A percentile compares a stretch with the other conserved stretches of the same genome.
Conservation (phyloP, 108 stramenopile species). For the Mayamaea pseudoterrestris region DNA sequence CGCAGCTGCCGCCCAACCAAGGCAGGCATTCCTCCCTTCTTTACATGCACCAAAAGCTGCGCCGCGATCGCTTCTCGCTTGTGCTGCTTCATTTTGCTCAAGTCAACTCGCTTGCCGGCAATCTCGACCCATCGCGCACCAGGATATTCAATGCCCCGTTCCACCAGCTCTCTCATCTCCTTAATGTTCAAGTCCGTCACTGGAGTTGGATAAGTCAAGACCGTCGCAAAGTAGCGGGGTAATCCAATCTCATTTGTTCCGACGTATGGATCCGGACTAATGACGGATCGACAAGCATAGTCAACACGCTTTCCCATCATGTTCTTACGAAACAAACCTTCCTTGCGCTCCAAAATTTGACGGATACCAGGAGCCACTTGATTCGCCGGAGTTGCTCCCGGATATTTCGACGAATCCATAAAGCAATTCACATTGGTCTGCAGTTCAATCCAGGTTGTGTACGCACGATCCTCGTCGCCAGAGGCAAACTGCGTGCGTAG, state of each 20-base stretch:
- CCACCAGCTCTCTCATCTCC: slow-evolving; percentile 79
- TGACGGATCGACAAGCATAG: slow-evolving; percentile 93
- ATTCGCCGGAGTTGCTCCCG: slow-evolving; percentile 29
- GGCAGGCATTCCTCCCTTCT: slow-evolving; percentile 48
- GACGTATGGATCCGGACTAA: slow-evolving; percentile 95
- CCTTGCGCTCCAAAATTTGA: slow-evolving; percentile 96
- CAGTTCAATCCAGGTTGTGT: slow-evolving; percentile 86
- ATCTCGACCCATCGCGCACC: slow-evolving; percentile 94
- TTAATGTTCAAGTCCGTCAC: slow-evolving; percentile 90
- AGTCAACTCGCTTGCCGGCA: slow-evolving; percentile 70
- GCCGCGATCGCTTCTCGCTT: slow-evolving; percentile 81
- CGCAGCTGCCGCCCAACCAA: slow-evolving; percentile 93
- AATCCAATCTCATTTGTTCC: slow-evolving; percentile 98
- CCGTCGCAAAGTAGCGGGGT: slow-evolving; percentile 91
- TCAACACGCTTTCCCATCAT: slow-evolving; percentile 99
- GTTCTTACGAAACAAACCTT: slow-evolving; percentile 97
- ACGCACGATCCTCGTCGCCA: slow-evolving; percentile 30
- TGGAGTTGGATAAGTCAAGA: slow-evolving; percentile 88
- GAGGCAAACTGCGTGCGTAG: slow-evolving; percentile 44
- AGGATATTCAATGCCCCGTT: slow-evolving; percentile 87
- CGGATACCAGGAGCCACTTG: slow-evolving; percentile 67
- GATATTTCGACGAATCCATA: slow-evolving; percentile 93
- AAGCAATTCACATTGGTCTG: slow-evolving; percentile 92
- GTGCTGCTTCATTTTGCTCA: slow-evolving; percentile 77
- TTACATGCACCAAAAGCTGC: slow-evolving; percentile 38